Evolutionary conservation across 2,329 filamentous ascomycete species (phyloP), one percentile per base, ranked within the genome.

Genomic region (Apiospora koreana): DNA sequence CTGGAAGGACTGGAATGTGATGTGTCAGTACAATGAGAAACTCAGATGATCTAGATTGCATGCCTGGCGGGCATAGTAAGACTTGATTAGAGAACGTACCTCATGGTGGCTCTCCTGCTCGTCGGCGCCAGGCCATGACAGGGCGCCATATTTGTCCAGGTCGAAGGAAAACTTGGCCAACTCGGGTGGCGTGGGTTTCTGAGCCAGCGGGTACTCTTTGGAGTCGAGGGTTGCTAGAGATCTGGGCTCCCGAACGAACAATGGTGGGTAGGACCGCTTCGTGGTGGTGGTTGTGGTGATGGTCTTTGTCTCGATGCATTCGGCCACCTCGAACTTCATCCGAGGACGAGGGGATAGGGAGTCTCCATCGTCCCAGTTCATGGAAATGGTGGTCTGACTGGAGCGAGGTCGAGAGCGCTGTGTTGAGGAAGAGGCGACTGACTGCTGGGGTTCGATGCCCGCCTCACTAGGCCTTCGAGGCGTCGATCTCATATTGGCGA

Each of bases 241-340:
- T 68, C 89, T 89, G 31, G 94, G 92, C 71, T 93, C 89, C 74
- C 90, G 91, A 74, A 97, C 89, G 69, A 93, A 86, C 70, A 98
- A 85, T n/a, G 94, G 94, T 65, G 95, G 95, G 74, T 96, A 97
- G 81, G 81, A 94, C 86, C 80, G 91, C 74, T 94, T 93, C 1
- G 95, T 97, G 0, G 94, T 97, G 0, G 94, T 98, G 0, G 95
- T 98, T 0, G 95, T 98, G 1, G 95, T 97, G 72, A 97, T 90
- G 14, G 88, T 91, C 79, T 89, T 91, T 21, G 89, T 91, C 81
- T 91, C 89, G 77, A 91, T 87, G 74, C 88, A 91, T 76, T 91
- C 89, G 71, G 87, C 87, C 65, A 91, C 83, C 73, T 89, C 86
- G 74, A 91, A 87, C 75, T 88, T 86, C 69, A 85, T 77, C 43